Conservation (phyloP, 352 stramenopile species). For the Phytopythium oedochilum region DNA sequence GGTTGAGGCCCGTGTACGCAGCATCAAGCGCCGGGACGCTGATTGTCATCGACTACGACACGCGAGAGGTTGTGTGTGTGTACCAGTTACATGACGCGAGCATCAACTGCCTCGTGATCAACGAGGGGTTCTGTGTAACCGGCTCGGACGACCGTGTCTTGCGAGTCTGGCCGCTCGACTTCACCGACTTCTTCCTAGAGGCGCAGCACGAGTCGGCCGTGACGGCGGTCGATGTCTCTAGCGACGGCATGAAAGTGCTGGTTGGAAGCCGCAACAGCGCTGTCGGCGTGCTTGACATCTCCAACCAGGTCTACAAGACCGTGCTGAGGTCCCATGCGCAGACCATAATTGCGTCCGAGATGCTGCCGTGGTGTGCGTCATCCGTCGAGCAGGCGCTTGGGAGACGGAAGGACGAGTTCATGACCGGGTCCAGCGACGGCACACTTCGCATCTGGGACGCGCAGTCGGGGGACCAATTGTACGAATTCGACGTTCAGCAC, state of each 20-base stretch:
- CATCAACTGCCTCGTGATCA: slow-evolving; percentile 82
- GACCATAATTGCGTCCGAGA: slow-evolving; percentile 21
- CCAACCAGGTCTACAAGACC: slow-evolving; percentile 75
- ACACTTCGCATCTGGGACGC: slow-evolving; percentile 86
- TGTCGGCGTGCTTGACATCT: slow-evolving; percentile 84
- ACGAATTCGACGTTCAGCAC: slow-evolving; percentile 79
- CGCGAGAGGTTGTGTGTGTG: slow-evolving; percentile 78
- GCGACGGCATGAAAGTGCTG: slow-evolving; percentile 75
- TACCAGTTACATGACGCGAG: slow-evolving; percentile 85
- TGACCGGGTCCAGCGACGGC: slow-evolving; percentile 65
- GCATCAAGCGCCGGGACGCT: slow-evolving; percentile 70
- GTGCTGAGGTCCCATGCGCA: slow-evolving; percentile 74
- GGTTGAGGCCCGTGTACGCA: slow-evolving; percentile 69
- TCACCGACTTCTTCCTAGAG: slow-evolving; percentile 91
- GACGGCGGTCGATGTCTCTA: slow-evolving; percentile 54
- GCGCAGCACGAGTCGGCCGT: slow-evolving; percentile 79
- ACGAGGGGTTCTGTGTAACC: slow-evolving; percentile 89
- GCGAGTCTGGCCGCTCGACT: slow-evolving; percentile 90
- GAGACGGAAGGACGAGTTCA: slow-evolving; percentile 26
- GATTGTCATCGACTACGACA: slow-evolving; percentile 83
- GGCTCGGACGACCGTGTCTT: slow-evolving; percentile 83
- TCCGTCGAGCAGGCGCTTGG: slow-evolving; percentile 2
- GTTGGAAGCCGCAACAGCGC: slow-evolving; percentile 70
- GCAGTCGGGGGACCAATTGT: slow-evolving; percentile 52
- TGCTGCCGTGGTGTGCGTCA: slow-evolving; percentile 9